Base-by-base conservation (phyloP, 345 rosid species). In the Cardamine resedifolia region DNA sequence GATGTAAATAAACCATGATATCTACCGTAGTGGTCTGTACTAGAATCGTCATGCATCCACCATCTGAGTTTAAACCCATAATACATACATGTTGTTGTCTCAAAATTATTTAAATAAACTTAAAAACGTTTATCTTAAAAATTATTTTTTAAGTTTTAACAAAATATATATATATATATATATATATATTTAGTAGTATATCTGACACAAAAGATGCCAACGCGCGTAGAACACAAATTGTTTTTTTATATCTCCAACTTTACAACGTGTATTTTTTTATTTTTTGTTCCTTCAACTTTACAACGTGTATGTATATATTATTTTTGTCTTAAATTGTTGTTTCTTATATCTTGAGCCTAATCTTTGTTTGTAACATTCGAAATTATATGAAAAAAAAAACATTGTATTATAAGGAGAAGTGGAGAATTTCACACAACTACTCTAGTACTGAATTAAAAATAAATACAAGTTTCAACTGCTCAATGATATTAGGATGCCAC, bases 311-410 rank as follows among this genome's bases (percentile, higher is more conserved):
- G n/a, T n/a, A n/a, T n/a, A n/a, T n/a, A n/a, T n/a, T n/a, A n/a
- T n/a, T n/a, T n/a, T n/a, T n/a, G 73, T 75, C 73, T 4, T 75
- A 59, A 41, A 31, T 15, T 41, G 68, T 51, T 75, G 78, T 68
- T 60, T 41, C 10, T 59, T 60, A 43, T 67, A 39, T 51, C n/a
- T 51, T 58, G 68, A 50, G 38, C 47, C 62, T 66, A 18, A 28
- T 50, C 68, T 30, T 66, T 51, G 27, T 74, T 38, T 39, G 36
- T 41, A 52, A 31, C 63, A 23, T 66, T 60, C 61, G 26, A 39
- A 27, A 10, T 28, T 11, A 34, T 57, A n/a, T 58, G 30, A n/a
- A n/a, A n/a, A n/a, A n/a, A 30, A 44, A 49, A 56, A 6, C 43
- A 45, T 57, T 36, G 20, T 66, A 66, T 49, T 15, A 20, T 48